Percentiles rank a stretch among this genome's conserved stretches.
phyloP scores from a whole-genome alignment of 1,284 basidiomycete species.

The Austropuccinia psidii region DNA sequence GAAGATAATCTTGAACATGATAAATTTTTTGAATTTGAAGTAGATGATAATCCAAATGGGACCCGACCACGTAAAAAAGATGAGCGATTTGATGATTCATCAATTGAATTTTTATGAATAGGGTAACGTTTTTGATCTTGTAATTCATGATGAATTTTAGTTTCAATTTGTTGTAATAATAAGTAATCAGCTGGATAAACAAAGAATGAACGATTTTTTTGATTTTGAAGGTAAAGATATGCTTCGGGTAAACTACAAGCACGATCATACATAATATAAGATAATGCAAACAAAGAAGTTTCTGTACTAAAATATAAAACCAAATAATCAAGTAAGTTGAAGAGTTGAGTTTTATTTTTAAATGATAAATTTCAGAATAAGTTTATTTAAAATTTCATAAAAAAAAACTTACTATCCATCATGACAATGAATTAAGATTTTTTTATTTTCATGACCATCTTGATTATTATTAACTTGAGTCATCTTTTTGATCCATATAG shows the following conservation, averaged over 20 bases:
- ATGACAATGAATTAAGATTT: conserved; percentile 50
- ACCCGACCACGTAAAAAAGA: conserved; percentile 39
- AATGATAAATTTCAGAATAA: conserved; percentile 33
- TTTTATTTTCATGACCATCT: conserved; percentile 47
- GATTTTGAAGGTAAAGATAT: conserved; percentile 65
- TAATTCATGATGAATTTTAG: conserved; percentile 49
- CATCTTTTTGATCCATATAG: conserved; percentile 45
- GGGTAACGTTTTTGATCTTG: conserved; percentile 37
- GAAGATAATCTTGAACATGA: conserved; percentile 50
- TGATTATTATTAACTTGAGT: conserved; percentile 44
- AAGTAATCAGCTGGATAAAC: conserved; percentile 76
- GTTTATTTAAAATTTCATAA: too few relatives aligned
- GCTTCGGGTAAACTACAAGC: conserved; percentile 69
- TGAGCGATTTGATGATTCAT: conserved; percentile 36
- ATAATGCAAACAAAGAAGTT: conserved; percentile 75
- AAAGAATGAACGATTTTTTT: conserved; percentile 64
- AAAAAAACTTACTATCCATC: conserved; percentile 48
- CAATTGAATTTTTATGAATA: conserved; percentile 27
- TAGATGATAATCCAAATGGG: background rate
- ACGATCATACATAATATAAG: conserved; percentile 74
- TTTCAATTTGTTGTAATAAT: conserved; percentile 68
- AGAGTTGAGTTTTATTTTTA: conserved; percentile 39
- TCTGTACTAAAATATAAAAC: conserved; percentile 59
- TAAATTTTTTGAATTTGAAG: conserved; percentile 9
- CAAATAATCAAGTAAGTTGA: background rate